Percentiles rank a stretch among this genome's conserved stretches.
Conservation (phyloP, 148 eudicot genomes). For the Cornus kousa region DNA sequence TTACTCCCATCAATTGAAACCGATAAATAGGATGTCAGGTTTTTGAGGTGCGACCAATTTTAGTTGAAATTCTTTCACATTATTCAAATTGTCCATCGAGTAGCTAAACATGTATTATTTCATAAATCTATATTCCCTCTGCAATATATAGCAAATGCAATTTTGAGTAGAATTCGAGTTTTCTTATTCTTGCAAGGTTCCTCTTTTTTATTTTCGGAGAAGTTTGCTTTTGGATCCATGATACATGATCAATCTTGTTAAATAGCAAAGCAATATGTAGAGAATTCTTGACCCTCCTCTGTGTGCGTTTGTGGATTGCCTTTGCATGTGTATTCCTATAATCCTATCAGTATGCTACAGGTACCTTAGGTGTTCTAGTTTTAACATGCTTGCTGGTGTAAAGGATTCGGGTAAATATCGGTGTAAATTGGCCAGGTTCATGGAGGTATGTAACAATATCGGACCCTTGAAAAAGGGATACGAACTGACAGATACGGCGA, state of each 20-base stretch:
- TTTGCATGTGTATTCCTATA: too few species aligned
- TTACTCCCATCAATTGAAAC: background rate
- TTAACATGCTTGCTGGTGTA: too few species aligned
- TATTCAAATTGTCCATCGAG: background rate
- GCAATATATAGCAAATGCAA: background rate
- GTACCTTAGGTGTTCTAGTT: too few species aligned
- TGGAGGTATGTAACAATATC: too few species aligned
- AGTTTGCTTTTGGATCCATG: background rate
- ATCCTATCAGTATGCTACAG: too few species aligned
- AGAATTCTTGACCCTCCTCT: too few species aligned
- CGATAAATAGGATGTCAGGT: background rate
- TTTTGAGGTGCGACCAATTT: background rate
- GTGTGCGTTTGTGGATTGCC: too few species aligned
- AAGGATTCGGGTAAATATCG: too few species aligned
- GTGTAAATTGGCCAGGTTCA: too few species aligned
- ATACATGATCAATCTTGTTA: background rate
- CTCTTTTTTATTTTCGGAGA: background rate
- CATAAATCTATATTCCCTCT: background rate
- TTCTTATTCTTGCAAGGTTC: background rate
- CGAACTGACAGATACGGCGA: too few species aligned
- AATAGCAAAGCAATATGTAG: background rate
- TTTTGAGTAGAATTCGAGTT: conserved; percentile 3
- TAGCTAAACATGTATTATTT: background rate
- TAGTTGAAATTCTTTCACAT: background rate
- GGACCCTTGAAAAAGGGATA: too few species aligned